Evolutionary conservation across 129 eudicot genomes (phyloP).

Genomic region (sunflower (Helianthus annuus)): DNA sequence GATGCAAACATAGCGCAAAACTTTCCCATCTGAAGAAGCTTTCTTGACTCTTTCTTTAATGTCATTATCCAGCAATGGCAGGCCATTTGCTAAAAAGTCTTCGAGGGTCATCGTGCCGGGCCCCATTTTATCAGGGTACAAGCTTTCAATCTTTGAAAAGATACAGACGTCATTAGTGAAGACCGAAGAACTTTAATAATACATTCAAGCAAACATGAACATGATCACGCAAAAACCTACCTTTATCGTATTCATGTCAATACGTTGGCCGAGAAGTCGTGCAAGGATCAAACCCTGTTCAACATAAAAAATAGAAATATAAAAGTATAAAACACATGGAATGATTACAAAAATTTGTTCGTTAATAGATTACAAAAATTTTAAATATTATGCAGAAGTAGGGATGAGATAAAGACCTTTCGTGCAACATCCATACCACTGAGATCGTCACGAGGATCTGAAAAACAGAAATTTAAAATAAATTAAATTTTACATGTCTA

Average conservation of each 20-base stretch:
- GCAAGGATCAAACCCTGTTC: constrained; percentile 89
- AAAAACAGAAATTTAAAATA: constrained; percentile 17
- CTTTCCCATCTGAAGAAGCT: constrained; percentile 82
- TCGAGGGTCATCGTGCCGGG: constrained; percentile 74
- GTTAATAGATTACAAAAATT: constrained; percentile 1
- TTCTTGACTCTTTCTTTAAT: constrained; percentile 56
- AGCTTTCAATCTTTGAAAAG: constrained; percentile 68
- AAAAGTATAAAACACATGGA: background rate
- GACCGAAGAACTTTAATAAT: background rate
- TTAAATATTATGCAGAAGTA: background rate
- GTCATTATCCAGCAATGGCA: constrained; percentile 69
- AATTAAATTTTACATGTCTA: background rate
- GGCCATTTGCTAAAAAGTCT: constrained; percentile 71
- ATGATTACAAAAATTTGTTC: background rate
- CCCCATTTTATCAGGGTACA: constrained; percentile 79
- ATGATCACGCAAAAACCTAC: constrained; percentile 32
- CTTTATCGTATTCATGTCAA: constrained; percentile 64
- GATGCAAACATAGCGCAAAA: constrained; percentile 88
- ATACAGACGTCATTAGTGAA: constrained; percentile 1
- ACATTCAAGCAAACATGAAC: constrained; percentile 13
- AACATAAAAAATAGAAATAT: background rate
- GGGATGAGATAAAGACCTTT: constrained; percentile 55
- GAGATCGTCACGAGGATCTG: constrained; percentile 99
- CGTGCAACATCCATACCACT: constrained; percentile 98
- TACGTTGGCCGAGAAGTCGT: constrained; percentile 82